phyloP scores from a whole-genome alignment of 371 early-diverging fungal genomes.

The Mucor sp. region DNA sequence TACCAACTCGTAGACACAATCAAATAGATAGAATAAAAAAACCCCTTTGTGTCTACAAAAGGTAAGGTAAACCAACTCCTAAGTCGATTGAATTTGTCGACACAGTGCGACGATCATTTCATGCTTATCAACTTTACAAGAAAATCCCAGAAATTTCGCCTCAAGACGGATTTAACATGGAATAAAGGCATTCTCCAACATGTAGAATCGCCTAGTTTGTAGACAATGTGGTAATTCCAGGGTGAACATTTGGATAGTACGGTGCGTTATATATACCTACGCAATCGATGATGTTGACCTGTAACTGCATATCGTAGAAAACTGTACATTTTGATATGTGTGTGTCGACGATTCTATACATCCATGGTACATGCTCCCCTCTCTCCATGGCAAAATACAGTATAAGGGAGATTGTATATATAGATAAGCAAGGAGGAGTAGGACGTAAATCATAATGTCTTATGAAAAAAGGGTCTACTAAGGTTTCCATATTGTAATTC shows the following conservation, averaged over 20 bases:
- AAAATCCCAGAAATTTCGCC: neutral
- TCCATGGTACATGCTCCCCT: neutral
- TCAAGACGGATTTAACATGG: neutral
- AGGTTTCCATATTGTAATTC: neutral
- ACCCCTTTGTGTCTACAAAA: neutral
- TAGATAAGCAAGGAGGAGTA: neutral
- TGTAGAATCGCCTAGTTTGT: neutral
- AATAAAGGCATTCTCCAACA: neutral
- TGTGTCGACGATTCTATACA: neutral
- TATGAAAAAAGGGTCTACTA: conserved; percentile 3
- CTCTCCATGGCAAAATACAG: neutral
- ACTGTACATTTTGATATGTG: neutral
- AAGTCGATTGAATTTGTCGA: neutral
- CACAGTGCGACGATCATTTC: neutral
- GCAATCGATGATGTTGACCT: neutral
- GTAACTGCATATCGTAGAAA: neutral
- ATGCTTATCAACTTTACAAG: neutral
- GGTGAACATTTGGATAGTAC: neutral
- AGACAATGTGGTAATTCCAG: neutral
- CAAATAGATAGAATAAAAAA: neutral
- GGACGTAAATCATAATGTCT: neutral
- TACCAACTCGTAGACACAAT: neutral
- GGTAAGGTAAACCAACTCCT: neutral
- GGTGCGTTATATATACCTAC: neutral
- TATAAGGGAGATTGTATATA: neutral